Evolutionary conservation across 2,329 filamentous ascomycete genomes (phyloP), one percentile per base, ranked within the genome.

Genomic region (Dactylellina sp.): DNA sequence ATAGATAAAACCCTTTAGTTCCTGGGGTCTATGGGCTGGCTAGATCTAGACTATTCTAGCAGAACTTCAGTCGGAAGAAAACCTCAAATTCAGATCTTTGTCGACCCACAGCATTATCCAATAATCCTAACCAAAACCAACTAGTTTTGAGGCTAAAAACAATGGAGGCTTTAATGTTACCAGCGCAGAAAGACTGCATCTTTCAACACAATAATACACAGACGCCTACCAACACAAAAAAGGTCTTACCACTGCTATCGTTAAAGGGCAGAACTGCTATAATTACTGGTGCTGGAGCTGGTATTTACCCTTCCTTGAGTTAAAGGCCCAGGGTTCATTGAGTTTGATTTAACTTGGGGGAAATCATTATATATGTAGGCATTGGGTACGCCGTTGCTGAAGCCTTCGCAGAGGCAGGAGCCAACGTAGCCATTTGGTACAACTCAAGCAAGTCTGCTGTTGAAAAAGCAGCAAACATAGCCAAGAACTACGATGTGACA

Each of bases 401-500:
- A 32, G 88, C 83, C 0, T 83, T 89, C 28, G 89, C 89, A n/a
- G 89, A 92, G 79, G 88, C 89, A 14, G 89, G 89, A 52, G 89
- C 89, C 68, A 89, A 91, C 77, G 87, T 91, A 16, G 89, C 88
- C 25, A 86, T 91, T 57, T 91, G 88, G 87, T 91, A 90, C 79
- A 89, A 90, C 79, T 86, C 83, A 80, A 91, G 91, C 81, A 85
- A 86, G 78, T 86, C 88, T 76, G 88, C 89, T 12, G 79, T 87
- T 5, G 83, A 86, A n/a, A 84, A 87, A 66, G 89, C 89, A 0
- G 84, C 84, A 32, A 86, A 87, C 24, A 88, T 92, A 47, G 87
- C 78, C 84, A 86, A 79, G 84, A 85, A 18, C 18, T 91, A 88
- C 77, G 87, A 87, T 1, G 89, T 92, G 44, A 88, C 88, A 80